Conservation (phyloP, 1,284 basidiomycete species). For the Athelia sp. region DNA sequence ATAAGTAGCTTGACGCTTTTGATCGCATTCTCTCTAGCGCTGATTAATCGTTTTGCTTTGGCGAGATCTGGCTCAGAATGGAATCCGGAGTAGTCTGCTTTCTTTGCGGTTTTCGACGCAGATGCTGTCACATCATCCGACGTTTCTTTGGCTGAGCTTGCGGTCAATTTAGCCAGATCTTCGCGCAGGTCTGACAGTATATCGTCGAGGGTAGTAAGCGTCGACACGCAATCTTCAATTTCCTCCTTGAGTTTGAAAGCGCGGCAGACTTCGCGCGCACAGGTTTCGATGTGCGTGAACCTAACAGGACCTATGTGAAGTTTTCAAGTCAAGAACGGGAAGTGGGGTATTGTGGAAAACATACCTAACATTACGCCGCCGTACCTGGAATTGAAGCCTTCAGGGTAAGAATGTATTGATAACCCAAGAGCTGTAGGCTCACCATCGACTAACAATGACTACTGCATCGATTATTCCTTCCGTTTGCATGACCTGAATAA, state of each 20-base stretch:
- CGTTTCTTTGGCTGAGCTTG: conserved; percentile 5
- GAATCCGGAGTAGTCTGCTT: conserved; percentile 34
- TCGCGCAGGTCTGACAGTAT: conserved; percentile 50
- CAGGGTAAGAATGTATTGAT: not conserved
- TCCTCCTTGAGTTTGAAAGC: conserved; percentile 63
- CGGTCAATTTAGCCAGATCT: conserved; percentile 31
- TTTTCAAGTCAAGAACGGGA: not conserved
- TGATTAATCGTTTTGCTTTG: conserved; percentile 42
- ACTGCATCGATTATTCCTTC: conserved; percentile 45
- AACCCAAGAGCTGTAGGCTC: conserved; percentile 15
- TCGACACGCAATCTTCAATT: conserved; percentile 50
- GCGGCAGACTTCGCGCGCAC: conserved; percentile 67
- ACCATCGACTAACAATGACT: conserved; percentile 75
- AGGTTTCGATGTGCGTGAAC: conserved; percentile 77
- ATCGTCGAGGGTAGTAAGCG: conserved; percentile 58
- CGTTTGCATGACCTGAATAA: not conserved
- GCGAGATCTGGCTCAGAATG: conserved; percentile 33
- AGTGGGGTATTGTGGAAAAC: too few relatives aligned
- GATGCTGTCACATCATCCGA: not conserved
- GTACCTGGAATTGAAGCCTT: conserved; percentile 47
- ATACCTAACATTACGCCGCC: conserved; percentile 61
- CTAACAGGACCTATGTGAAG: conserved; percentile 50
- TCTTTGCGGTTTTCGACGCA: conserved; percentile 10
- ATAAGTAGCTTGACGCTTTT: conserved; percentile 22
- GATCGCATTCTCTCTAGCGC: conserved; percentile 40